Evolutionary conservation across 2,329 filamentous ascomycete species (phyloP), one percentile per base, ranked within the genome.

Genomic region (Talaromyces pinophilus): DNA sequence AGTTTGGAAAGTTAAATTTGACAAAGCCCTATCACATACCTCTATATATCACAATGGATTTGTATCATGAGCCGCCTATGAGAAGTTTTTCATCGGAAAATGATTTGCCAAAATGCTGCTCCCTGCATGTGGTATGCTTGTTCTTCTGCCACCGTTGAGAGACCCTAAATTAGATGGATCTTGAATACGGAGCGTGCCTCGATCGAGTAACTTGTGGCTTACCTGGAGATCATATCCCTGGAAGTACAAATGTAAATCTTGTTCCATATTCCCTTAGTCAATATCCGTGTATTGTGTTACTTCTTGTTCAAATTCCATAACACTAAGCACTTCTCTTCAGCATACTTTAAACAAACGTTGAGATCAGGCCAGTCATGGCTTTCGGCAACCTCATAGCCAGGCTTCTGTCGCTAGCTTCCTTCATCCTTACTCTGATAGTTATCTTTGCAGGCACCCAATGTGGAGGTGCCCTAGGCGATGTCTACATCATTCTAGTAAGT

Each of bases 391-490:
- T 55, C 13, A 17, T 54, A 28, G 33, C 57, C 7, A 61, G 57
- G 46, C 33, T 65, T 6, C 30, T 65, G 13, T 61, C 48, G 44
- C n/a, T 65, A 46, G 17, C 25, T 33, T 33, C 35, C 22, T 62
- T 65, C 1, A 38, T 65, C 15, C 17, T 61, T 25, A 52, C 17
- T 46, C n/a, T 65, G 38, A 65, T 61, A 38, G 28, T 62, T 19
- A 60, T 62, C n/a, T 65, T 65, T 22, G 57, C 63, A 8, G 63
- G 63, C 15, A 44, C 63, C 19, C 57, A 65, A 44, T 65, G 46
- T 19, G 63, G 63, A 10, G 57, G 48, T 33, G 57, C 35, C 40
- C 15, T 65, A 25, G 57, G 28, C 22, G 28, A 62, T 13, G 44
- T 61, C n/a, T 65, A 52, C 15, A 44, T 54, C 5, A 55, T 65